phyloP scores from a whole-genome alignment of 2,329 filamentous ascomycete species.

The Penicillium paneum region DNA sequence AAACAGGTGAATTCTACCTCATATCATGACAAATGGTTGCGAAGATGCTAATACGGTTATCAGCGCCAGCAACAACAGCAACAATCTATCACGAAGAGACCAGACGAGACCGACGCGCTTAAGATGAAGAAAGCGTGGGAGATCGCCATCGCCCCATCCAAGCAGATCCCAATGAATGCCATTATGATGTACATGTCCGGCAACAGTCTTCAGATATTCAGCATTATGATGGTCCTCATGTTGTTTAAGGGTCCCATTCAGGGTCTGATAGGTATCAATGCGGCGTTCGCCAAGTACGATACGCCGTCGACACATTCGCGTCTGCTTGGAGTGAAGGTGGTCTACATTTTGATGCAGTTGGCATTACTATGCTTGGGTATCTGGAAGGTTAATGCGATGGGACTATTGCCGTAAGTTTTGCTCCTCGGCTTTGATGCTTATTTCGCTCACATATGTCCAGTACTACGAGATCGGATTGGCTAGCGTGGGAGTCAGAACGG shows the following conservation, averaged over 20 bases:
- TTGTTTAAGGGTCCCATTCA: conserved; percentile 94
- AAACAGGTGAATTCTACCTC: conserved; percentile 48
- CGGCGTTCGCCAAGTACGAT: conserved; percentile 88
- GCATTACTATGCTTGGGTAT: conserved; percentile 79
- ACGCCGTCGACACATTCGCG: conserved; percentile 71
- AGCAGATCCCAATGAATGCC: conserved; percentile 93
- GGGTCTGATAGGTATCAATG: conserved; percentile 76
- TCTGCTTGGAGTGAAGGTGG: conserved; percentile 77
- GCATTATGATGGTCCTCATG: conserved; percentile 99
- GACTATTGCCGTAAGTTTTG: conserved; percentile 73
- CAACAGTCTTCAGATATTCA: conserved; percentile 97
- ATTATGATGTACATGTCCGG: conserved; percentile 99
- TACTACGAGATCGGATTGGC: conserved; percentile 94
- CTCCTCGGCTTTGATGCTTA: not conserved
- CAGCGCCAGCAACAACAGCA: conserved; percentile 34
- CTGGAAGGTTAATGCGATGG: conserved; percentile 98
- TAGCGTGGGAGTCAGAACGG: conserved; percentile 85
- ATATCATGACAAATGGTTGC: not conserved
- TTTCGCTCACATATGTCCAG: conserved; percentile 45
- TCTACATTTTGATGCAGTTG: conserved; percentile 84
- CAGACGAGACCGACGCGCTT: conserved; percentile 87
- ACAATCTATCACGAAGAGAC: conserved; percentile 35
- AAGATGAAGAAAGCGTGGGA: conserved; percentile 99
- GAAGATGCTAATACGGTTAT: conserved; percentile 1
- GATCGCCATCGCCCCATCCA: conserved; percentile 86